These are phyloP conservation scores for Ogataea polymorpha DNA, from an alignment of 805 yeast genomes.

Conservation along the genomic window DNA sequence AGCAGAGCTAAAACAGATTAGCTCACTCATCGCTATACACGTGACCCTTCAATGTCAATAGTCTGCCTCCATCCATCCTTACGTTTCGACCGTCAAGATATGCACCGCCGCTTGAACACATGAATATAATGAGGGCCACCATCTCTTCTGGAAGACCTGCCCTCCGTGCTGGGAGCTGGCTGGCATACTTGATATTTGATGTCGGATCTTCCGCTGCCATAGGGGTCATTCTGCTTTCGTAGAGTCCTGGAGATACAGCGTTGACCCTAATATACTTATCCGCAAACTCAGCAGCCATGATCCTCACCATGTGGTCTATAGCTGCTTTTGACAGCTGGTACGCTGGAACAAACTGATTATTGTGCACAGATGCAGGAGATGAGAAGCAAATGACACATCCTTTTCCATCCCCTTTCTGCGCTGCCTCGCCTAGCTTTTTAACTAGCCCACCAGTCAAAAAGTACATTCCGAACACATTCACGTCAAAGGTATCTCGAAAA, in stretches of 20 bases:
- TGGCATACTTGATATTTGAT: conserved; percentile 19
- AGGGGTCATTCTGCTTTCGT: conserved; percentile 25
- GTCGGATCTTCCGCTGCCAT: conserved; percentile 19
- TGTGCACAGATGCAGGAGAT: conserved; percentile 24
- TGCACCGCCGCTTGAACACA: conserved; percentile 25
- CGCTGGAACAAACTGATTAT: conserved; percentile 25
- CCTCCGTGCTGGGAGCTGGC: conserved; percentile 23
- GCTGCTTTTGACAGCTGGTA: conserved; percentile 23
- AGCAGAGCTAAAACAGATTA: no score
- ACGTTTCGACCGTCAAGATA: conserved; percentile 24
- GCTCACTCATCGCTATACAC: conserved; percentile 23
- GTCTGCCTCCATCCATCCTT: conserved; percentile 25
- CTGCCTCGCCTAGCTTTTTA: conserved; percentile 23
- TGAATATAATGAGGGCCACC: conserved; percentile 19
- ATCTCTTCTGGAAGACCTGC: conserved; percentile 22
- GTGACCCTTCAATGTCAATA: conserved; percentile 23
- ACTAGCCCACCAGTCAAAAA: conserved; percentile 24
- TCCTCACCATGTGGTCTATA: conserved; percentile 26
- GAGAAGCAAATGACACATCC: conserved; percentile 24
- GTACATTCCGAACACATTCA: conserved; percentile 26
- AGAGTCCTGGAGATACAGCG: conserved; percentile 25
- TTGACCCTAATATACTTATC: conserved; percentile 25
- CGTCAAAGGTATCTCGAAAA: conserved; percentile 22
- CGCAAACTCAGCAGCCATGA: conserved; percentile 27
- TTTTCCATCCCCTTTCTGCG: conserved; percentile 22